These are phyloP conservation scores for Kwoniella sp. DNA, from an alignment of 768 basidiomycete species.

Conservation along the genomic window DNA sequence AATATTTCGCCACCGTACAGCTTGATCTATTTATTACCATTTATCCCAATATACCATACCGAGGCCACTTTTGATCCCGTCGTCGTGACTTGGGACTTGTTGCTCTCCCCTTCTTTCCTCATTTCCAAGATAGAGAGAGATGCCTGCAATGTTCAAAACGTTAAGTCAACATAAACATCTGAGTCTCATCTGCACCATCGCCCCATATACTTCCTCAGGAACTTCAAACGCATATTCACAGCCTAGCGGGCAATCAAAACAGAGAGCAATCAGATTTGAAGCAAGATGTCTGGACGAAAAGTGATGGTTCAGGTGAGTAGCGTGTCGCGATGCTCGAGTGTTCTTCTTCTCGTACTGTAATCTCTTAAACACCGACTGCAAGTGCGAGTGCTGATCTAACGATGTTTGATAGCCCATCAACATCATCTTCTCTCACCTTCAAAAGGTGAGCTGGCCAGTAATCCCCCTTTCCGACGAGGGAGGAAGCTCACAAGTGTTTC, in stretches of 20 bases:
- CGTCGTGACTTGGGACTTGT: not conserved
- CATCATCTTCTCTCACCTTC: conserved; percentile 44
- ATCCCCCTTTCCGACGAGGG: not conserved
- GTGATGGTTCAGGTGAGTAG: conserved; percentile 95
- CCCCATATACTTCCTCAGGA: too few species aligned
- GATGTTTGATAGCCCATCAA: conserved; percentile 37
- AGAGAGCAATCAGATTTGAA: conserved; percentile 1
- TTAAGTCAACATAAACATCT: too few species aligned
- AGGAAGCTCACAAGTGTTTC: not conserved
- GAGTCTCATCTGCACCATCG: too few species aligned
- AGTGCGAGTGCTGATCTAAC: not conserved
- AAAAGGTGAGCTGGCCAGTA: conserved; percentile 36
- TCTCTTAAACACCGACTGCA: too few species aligned
- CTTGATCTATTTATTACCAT: not conserved
- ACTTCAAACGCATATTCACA: not conserved
- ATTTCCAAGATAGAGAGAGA: not conserved
- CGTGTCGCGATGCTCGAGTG: not conserved
- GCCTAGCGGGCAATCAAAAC: conserved; percentile 25
- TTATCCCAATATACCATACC: not conserved
- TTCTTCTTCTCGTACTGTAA: not conserved
- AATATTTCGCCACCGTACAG: not conserved
- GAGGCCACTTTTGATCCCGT: not conserved
- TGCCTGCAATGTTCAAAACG: not conserved
- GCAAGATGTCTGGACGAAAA: conserved; percentile 84
- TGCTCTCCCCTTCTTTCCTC: conserved; percentile 1